phyloP scores from a whole-genome alignment of 2,329 filamentous ascomycete species.

The Beauveria australis region DNA sequence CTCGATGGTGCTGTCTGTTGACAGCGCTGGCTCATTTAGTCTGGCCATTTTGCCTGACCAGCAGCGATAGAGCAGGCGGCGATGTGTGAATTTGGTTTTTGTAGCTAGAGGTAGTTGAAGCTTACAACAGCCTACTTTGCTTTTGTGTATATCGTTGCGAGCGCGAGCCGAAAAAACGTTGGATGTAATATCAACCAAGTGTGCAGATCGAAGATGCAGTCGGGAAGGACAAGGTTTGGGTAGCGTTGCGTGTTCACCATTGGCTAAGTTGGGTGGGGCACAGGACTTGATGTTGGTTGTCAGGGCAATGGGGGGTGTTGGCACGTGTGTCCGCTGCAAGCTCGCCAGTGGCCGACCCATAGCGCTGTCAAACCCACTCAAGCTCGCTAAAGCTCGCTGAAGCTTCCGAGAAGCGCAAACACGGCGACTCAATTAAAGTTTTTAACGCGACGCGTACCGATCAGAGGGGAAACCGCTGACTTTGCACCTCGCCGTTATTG shows the following conservation, averaged over 20 bases:
- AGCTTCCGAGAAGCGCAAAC: neutral
- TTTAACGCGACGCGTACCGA: neutral
- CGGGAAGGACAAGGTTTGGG: neutral
- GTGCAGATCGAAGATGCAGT: neutral
- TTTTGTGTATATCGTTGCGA: neutral
- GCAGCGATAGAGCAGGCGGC: neutral
- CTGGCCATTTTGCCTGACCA: conserved; percentile 57
- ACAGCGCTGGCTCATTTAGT: conserved; percentile 65
- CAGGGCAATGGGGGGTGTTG: neutral
- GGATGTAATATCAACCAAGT: neutral
- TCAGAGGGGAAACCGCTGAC: neutral
- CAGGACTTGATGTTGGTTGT: neutral
- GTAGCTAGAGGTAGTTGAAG: neutral
- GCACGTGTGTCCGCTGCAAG: neutral
- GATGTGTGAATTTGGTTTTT: too few relatives aligned
- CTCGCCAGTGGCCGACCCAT: too few relatives aligned
- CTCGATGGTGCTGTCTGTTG: conserved; percentile 58
- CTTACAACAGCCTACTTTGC: neutral
- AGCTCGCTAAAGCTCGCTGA: neutral
- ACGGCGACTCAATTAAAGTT: neutral
- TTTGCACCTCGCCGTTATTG: neutral
- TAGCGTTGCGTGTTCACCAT: neutral
- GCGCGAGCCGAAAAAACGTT: neutral
- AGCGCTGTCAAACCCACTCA: neutral
- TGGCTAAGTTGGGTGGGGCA: conserved; percentile 3